These are phyloP conservation scores for Pythium diclinum DNA, from an alignment of 352 stramenopile genomes.

Conservation along the genomic window DNA sequence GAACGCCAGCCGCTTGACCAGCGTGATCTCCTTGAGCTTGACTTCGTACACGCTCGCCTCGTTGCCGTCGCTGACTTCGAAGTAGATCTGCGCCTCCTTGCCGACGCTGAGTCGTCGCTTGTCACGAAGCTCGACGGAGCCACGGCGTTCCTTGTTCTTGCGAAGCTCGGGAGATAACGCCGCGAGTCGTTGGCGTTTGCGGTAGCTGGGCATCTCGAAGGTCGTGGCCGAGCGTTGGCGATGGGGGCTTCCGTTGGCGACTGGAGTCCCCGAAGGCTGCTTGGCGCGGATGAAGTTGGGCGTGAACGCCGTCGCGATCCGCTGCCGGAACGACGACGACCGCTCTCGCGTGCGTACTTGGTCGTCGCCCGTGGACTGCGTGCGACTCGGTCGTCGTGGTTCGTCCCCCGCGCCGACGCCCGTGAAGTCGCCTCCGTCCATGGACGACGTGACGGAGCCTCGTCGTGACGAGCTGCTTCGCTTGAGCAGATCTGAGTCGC, in stretches of 20 bases:
- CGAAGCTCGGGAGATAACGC: slow-evolving; percentile 50
- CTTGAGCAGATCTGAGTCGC: slow-evolving; percentile 16
- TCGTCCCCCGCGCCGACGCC: not conserved
- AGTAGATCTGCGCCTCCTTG: slow-evolving; percentile 52
- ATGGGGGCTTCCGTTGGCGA: not conserved
- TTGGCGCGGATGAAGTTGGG: slow-evolving; percentile 14
- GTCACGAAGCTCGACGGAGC: slow-evolving; percentile 49
- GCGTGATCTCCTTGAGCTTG: slow-evolving; percentile 69
- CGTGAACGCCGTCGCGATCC: slow-evolving; percentile 14
- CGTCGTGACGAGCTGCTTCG: slow-evolving; percentile 18
- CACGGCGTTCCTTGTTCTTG: slow-evolving; percentile 57
- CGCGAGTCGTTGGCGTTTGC: slow-evolving; percentile 47
- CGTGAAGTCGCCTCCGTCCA: slow-evolving; percentile 2
- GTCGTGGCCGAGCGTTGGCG: slow-evolving; percentile 30
- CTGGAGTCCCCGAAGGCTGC: slow-evolving; percentile 11
- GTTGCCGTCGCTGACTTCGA: slow-evolving; percentile 64
- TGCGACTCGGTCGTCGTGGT: slow-evolving; percentile 12
- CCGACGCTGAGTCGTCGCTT: slow-evolving; percentile 64
- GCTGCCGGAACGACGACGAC: slow-evolving; percentile 20
- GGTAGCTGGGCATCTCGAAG: slow-evolving; percentile 66
- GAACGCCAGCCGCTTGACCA: slow-evolving; percentile 72
- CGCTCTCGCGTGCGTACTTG: not conserved
- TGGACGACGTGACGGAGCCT: slow-evolving; percentile 17
- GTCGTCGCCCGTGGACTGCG: not conserved
- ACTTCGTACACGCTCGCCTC: slow-evolving; percentile 75